A percentile compares a stretch with the other conserved stretches of the same genome.
These are phyloP conservation scores for Leccinum longicurvipes DNA, from an alignment of 768 basidiomycete species.

Conservation along the genomic window DNA sequence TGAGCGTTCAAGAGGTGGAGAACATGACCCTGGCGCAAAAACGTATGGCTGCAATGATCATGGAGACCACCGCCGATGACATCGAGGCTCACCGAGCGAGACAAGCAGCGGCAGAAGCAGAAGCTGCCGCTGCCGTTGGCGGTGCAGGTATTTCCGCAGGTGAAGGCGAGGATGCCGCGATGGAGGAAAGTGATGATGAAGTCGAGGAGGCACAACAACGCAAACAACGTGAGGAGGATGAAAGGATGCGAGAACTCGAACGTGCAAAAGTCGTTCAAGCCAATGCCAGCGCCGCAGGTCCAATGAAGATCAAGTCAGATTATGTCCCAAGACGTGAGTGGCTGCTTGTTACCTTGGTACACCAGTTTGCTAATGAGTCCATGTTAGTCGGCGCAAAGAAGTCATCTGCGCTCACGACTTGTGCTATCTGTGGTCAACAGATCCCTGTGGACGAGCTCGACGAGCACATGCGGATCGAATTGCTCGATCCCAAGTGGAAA, in stretches of 20 bases:
- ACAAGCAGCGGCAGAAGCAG: constrained; percentile 83
- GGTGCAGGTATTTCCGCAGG: constrained; percentile 44
- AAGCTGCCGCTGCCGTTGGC: constrained; percentile 77
- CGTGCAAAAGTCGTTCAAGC: constrained; percentile 80
- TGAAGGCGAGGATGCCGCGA: constrained; percentile 58
- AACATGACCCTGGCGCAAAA: constrained; percentile 97
- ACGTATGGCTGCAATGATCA: constrained; percentile 97
- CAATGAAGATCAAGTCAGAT: constrained; percentile 94
- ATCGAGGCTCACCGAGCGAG: constrained; percentile 77
- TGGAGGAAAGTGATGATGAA: constrained; percentile 84
- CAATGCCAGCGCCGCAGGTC: constrained; percentile 69
- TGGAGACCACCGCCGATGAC: constrained; percentile 90
- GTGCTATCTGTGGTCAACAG: constrained; percentile 93
- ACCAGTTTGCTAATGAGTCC: constrained; percentile 5
- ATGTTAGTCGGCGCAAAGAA: constrained; percentile 60
- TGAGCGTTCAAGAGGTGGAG: constrained; percentile 92
- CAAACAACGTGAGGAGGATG: constrained; percentile 65
- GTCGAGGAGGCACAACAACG: constrained; percentile 63
- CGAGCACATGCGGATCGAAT: constrained; percentile 97
- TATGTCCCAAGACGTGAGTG: constrained; percentile 91
- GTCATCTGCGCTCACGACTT: constrained; percentile 73
- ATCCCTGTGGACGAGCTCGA: constrained; percentile 94
- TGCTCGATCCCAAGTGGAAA: constrained; percentile 98
- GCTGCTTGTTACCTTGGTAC: background rate
- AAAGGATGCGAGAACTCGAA: constrained; percentile 65